Percentiles rank a stretch among this genome's conserved stretches.
These are phyloP conservation scores for Backusella tuberculispora DNA, from an alignment of 192 early-diverging fungal genomes.

Conservation along the genomic window DNA sequence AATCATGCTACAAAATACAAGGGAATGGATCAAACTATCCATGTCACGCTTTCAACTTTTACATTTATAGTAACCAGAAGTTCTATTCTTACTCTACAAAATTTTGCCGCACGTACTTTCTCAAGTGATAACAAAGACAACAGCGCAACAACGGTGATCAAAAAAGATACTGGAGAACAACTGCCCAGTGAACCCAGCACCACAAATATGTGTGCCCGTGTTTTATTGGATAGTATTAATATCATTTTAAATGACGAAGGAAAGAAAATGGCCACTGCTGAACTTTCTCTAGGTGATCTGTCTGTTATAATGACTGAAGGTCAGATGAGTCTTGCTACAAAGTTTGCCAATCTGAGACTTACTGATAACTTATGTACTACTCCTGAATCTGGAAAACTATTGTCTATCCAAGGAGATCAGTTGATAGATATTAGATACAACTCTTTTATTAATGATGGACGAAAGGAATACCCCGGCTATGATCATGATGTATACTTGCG, in stretches of 20 bases:
- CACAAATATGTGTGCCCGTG: slow-evolving; percentile 67
- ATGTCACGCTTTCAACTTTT: slow-evolving; percentile 65
- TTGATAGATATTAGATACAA: slow-evolving; percentile 75
- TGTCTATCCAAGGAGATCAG: slow-evolving; percentile 77
- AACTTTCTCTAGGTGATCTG: slow-evolving; percentile 61
- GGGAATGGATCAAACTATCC: slow-evolving; percentile 69
- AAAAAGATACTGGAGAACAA: slow-evolving; percentile 16
- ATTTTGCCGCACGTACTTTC: slow-evolving; percentile 80
- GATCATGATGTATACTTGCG: slow-evolving; percentile 63
- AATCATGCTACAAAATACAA: slow-evolving; percentile 60
- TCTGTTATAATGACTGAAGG: slow-evolving; percentile 59
- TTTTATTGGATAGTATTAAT: slow-evolving; percentile 50
- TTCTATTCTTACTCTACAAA: slow-evolving; percentile 82
- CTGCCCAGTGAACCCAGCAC: slow-evolving; percentile 42
- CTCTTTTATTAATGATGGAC: slow-evolving; percentile 55
- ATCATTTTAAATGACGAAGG: slow-evolving; percentile 64
- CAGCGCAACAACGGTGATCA: background rate
- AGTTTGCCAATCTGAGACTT: slow-evolving; percentile 72
- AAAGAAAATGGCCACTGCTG: slow-evolving; percentile 58
- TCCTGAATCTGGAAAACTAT: slow-evolving; percentile 38
- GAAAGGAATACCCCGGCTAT: slow-evolving; percentile 68
- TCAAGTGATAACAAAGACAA: background rate
- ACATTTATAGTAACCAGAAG: slow-evolving; percentile 73
- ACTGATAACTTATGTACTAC: slow-evolving; percentile 56
- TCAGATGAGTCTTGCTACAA: slow-evolving; percentile 64